Conservation (phyloP, 2,329 filamentous ascomycete species). For the Periconia sp. region DNA sequence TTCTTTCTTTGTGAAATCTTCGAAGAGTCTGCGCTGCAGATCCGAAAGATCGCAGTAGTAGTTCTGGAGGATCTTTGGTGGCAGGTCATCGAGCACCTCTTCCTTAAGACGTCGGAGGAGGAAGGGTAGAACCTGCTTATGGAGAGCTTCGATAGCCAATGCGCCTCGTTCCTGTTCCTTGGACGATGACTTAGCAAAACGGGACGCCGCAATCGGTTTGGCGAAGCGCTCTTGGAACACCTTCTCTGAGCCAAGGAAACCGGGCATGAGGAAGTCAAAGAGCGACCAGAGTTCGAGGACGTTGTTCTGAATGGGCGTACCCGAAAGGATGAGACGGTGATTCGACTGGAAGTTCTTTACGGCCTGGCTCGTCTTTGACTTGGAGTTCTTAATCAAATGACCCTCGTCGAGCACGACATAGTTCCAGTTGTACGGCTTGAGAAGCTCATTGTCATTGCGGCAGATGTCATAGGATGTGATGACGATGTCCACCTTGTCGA, state of each 20-base stretch:
- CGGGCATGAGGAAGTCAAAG: conserved; percentile 99
- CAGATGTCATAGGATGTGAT: conserved; percentile 99
- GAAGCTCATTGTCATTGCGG: conserved; percentile 88
- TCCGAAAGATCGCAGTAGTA: conserved; percentile 99
- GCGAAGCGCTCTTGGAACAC: conserved; percentile 96
- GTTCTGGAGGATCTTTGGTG: conserved; percentile 98
- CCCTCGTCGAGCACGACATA: conserved; percentile 97
- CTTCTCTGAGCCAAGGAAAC: conserved; percentile 93
- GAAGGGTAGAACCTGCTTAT: conserved; percentile 98
- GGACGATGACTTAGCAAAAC: conserved; percentile 95
- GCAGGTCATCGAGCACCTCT: conserved; percentile 93
- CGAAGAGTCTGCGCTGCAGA: conserved; percentile 91
- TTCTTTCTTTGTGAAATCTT: conserved; percentile 94
- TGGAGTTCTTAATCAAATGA: conserved; percentile 98
- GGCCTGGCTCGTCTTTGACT: conserved; percentile 91
- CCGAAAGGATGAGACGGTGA: conserved; percentile 93
- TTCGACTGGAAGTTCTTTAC: conserved; percentile 91
- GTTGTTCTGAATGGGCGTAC: conserved; percentile 97
- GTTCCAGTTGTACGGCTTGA: conserved; percentile 89
- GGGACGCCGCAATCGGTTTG: conserved; percentile 91
- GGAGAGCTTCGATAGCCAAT: conserved; percentile 93
- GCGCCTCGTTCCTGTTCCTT: conserved; percentile 98
- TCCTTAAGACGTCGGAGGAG: conserved; percentile 94
- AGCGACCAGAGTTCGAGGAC: conserved; percentile 96
- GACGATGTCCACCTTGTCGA: conserved; percentile 85